phyloP scores from a whole-genome alignment of 2,329 filamentous ascomycete genomes.

The Ampelomyces quisqualis region DNA sequence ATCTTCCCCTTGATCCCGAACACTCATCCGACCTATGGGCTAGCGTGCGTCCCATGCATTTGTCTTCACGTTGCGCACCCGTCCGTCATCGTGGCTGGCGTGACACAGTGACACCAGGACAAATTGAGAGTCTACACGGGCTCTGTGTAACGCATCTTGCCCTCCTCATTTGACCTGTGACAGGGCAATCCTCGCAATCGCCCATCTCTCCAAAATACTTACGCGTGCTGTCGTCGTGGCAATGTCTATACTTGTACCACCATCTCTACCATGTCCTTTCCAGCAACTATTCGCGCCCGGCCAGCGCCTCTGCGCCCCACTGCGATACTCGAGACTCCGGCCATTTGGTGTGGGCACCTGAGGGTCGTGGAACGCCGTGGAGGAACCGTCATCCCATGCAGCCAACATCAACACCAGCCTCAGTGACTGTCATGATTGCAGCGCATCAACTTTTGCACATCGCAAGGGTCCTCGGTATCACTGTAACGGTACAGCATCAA shows the following conservation, averaged over 20 bases:
- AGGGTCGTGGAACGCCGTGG: constrained; percentile 11
- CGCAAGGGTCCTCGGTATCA: too few relatives aligned
- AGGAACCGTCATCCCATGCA: constrained; percentile 2
- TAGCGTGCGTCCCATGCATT: constrained; percentile 17
- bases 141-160: constrained; percentile 9
- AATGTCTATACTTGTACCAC: constrained; percentile 4
- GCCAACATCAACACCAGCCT: neutral
- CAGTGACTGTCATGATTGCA: neutral
- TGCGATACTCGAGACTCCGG: constrained; percentile 30
- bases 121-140: constrained; percentile 8
- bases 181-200: constrained; percentile 1
- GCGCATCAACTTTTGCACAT: neutral
- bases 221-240: constrained; percentile 11
- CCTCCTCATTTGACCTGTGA: neutral
- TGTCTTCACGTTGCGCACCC: constrained; percentile 19
- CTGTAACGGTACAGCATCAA: neutral
- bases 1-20: constrained; percentile 8
- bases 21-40: constrained; percentile 5
- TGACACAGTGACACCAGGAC: constrained; percentile 20
- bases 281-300: too few relatives aligned
- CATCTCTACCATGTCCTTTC: neutral
- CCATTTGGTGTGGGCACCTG: constrained; percentile 33
- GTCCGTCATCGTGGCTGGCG: constrained; percentile 33
- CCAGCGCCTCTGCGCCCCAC: constrained; percentile 8
- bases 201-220: neutral